A percentile compares a stretch with the other conserved stretches of the same genome.
phyloP scores from a whole-genome alignment of 2,329 filamentous ascomycete species.

The Diaporthe vaccinii region DNA sequence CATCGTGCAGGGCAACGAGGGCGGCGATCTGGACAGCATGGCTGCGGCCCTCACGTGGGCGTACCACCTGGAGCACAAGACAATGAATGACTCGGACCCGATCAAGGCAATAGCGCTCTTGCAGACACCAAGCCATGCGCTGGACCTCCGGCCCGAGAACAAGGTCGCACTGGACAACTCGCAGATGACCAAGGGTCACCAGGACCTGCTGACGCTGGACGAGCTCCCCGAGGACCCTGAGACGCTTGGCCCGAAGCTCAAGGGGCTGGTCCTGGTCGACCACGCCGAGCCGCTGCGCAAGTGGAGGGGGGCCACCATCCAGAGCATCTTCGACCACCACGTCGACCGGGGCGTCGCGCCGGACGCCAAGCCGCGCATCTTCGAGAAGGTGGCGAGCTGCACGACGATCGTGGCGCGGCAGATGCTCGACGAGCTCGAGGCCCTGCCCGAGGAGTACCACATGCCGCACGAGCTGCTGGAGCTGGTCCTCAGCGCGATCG shows the following conservation, averaged over 20 bases:
- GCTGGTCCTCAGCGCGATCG: conserved; percentile 60
- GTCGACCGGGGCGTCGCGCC: conserved; percentile 56
- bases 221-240: conserved; percentile 61
- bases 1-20: conserved; percentile 61
- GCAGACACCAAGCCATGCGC: conserved; percentile 59
- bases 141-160: conserved; percentile 63
- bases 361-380: conserved; percentile 57
- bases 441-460: conserved; percentile 59
- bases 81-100: conserved; percentile 55
- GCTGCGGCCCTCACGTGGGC: conserved; percentile 61
- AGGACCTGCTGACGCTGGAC: conserved; percentile 60
- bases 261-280: conserved; percentile 61
- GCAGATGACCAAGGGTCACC: conserved; percentile 60
- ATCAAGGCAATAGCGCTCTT: conserved; percentile 61
- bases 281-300: conserved; percentile 57
- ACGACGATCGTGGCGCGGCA: conserved; percentile 60
- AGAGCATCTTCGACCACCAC: conserved; percentile 62
- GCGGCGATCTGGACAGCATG: conserved; percentile 59
- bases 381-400: conserved; percentile 59
- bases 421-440: conserved; percentile 60
- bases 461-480: conserved; percentile 63
- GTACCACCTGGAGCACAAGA: conserved; percentile 60
- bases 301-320: conserved; percentile 58
- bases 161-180: conserved; percentile 59
- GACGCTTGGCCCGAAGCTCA: conserved; percentile 56